phyloP scores from a whole-genome alignment of 345 rosid species.

The Ceriops decandra region DNA sequence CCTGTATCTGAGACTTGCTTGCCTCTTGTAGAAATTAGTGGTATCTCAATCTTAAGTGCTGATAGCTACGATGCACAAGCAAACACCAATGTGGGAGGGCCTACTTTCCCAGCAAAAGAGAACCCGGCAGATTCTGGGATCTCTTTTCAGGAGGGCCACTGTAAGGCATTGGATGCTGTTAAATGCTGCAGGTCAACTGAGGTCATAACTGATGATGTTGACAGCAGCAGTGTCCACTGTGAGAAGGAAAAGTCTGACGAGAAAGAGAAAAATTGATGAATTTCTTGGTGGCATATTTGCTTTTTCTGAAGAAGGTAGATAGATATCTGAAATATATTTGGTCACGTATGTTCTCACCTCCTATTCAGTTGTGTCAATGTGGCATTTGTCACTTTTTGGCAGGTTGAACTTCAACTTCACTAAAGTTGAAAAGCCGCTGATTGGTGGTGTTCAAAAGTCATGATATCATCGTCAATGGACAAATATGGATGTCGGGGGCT shows the following conservation, averaged over 20 bases:
- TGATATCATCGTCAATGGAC: conserved; percentile 1
- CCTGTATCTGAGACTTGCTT: conserved; percentile 15
- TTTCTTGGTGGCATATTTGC: conserved; percentile 24
- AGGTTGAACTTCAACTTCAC: conserved; percentile 32
- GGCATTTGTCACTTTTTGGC: conserved; percentile 15
- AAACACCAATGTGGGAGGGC: neutral
- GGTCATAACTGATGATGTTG: conserved; percentile 13
- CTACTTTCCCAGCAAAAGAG: conserved; percentile 2
- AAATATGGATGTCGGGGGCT: conserved; percentile 6
- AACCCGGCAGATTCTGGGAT: neutral
- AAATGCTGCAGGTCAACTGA: conserved; percentile 13
- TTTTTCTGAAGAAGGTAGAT: conserved; percentile 22
- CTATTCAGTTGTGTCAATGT: too few species aligned
- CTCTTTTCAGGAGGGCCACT: conserved; percentile 17
- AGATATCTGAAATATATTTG: conserved; percentile 2
- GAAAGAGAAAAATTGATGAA: conserved; percentile 24
- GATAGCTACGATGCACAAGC: neutral
- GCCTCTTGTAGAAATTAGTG: conserved; percentile 21
- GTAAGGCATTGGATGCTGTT: conserved; percentile 11
- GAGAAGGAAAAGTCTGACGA: conserved; percentile 22
- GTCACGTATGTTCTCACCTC: neutral
- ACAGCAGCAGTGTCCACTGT: conserved; percentile 15
- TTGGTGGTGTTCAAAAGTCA: neutral
- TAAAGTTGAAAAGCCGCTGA: neutral
- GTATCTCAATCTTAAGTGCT: conserved; percentile 8